A percentile compares a stretch with the other conserved stretches of the same genome.
These are phyloP conservation scores for Phlegmacium glaucopus DNA, from an alignment of 768 basidiomycete genomes.

Conservation along the genomic window DNA sequence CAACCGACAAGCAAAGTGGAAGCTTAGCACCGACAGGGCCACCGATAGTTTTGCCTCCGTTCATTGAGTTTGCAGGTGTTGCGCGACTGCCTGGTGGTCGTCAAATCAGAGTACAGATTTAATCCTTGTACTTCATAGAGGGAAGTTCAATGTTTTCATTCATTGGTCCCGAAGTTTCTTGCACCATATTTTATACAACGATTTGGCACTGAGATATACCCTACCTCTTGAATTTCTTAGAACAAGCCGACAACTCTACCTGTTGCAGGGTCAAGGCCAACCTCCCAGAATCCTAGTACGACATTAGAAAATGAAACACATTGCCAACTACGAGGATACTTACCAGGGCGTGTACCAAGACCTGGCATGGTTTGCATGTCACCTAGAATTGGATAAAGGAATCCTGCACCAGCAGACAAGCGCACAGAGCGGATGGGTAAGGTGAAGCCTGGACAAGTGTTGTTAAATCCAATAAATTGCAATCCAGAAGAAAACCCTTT, in stretches of 20 bases:
- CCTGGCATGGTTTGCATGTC: conserved; percentile 99
- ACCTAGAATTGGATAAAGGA: conserved; percentile 92
- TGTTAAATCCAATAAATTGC: neutral
- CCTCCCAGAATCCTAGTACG: conserved; percentile 79
- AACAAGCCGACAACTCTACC: conserved; percentile 87
- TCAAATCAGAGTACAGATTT: neutral
- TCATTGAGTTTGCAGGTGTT: conserved; percentile 7
- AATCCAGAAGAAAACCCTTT: conserved; percentile 12
- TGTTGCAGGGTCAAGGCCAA: conserved; percentile 72
- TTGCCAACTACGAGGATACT: conserved; percentile 9
- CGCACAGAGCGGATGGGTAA: conserved; percentile 87
- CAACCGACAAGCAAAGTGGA: conserved; percentile 55
- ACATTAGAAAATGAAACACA: conserved; percentile 11
- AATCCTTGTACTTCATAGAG: neutral
- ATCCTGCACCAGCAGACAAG: conserved; percentile 90
- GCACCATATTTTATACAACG: neutral
- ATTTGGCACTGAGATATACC: conserved; percentile 1
- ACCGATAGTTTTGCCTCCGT: conserved; percentile 3
- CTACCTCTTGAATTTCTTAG: conserved; percentile 32
- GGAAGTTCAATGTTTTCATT: neutral
- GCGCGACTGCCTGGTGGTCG: conserved; percentile 18
- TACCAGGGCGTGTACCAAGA: conserved; percentile 85
- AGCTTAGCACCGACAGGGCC: conserved; percentile 30
- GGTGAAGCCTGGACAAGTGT: conserved; percentile 64
- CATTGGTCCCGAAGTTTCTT: neutral